phyloP scores from a whole-genome alignment of 257 asterid genomes.

The Solanum bulbocastanum region DNA sequence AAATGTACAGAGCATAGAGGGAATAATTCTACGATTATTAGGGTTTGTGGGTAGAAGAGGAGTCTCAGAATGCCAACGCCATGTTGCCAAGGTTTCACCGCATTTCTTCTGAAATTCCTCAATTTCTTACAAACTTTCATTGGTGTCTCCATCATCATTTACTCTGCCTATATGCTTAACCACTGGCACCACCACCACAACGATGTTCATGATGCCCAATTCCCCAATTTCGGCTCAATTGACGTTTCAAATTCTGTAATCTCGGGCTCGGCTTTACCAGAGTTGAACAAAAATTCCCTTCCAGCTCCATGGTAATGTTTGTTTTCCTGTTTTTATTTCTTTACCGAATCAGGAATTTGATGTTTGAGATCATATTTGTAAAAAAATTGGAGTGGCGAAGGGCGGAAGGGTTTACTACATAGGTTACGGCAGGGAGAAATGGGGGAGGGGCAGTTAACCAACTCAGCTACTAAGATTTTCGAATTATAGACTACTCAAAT shows the following conservation, averaged over 20 bases:
- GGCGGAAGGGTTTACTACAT: background rate
- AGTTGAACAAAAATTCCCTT: slow-evolving; percentile 25
- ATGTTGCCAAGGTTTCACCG: slow-evolving; percentile 49
- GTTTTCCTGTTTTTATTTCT: background rate
- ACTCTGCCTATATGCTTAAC: slow-evolving; percentile 52
- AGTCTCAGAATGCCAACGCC: slow-evolving; percentile 39
- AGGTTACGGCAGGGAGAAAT: background rate
- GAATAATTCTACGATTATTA: background rate
- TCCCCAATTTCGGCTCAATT: background rate
- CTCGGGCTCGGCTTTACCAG: background rate
- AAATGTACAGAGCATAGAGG: background rate
- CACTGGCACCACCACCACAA: slow-evolving; percentile 40
- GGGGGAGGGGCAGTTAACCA: background rate
- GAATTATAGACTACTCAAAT: background rate
- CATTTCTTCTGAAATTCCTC: slow-evolving; percentile 60
- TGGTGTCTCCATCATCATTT: slow-evolving; percentile 54
- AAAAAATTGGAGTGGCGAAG: background rate
- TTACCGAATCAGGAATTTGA: background rate
- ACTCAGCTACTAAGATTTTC: background rate
- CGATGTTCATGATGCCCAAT: background rate
- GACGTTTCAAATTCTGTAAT: background rate
- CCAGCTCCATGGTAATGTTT: slow-evolving; percentile 58
- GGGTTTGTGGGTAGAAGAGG: background rate
- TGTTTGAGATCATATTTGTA: background rate
- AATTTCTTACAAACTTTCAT: slow-evolving; percentile 59